These are phyloP conservation scores for Pichia nanzhaoensis DNA, from an alignment of 805 yeast genomes.

Conservation along the genomic window DNA sequence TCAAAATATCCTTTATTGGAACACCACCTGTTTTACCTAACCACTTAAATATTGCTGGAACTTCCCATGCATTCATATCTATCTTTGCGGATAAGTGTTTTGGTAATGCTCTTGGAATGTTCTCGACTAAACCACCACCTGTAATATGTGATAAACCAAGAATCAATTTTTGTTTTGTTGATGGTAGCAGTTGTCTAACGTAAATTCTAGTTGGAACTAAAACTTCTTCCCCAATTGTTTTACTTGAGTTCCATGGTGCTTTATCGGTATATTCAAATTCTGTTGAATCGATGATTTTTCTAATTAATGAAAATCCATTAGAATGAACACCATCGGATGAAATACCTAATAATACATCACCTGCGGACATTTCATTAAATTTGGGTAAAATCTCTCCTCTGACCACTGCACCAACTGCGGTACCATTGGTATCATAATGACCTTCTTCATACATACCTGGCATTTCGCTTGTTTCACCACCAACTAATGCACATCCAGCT, in stretches of 20 bases:
- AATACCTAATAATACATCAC: slow-evolving; percentile 80
- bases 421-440: slow-evolving; percentile 97
- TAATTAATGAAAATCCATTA: slow-evolving; percentile 90
- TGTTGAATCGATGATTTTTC: slow-evolving; percentile 79
- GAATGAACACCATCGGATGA: slow-evolving; percentile 94
- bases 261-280: slow-evolving; percentile 62
- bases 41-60: slow-evolving; percentile 91
- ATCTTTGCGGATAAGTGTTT: slow-evolving; percentile 68
- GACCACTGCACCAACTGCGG: slow-evolving; percentile 94
- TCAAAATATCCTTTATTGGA: slow-evolving; percentile 74
- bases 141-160: slow-evolving; percentile 95
- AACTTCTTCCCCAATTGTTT: slow-evolving; percentile 78
- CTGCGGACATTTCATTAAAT: slow-evolving; percentile 57
- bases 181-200: slow-evolving; percentile 81
- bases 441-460: slow-evolving; percentile 97
- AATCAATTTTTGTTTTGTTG: slow-evolving; percentile 58
- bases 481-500: slow-evolving; percentile 96
- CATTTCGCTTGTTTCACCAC: slow-evolving; percentile 99
- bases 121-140: slow-evolving; percentile 97
- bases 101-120: slow-evolving; percentile 93
- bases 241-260: slow-evolving; percentile 79
- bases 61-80: slow-evolving; percentile 74
- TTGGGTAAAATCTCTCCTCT: slow-evolving; percentile 71
- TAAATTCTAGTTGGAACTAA: slow-evolving; percentile 89
- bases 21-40: slow-evolving; percentile 87